Percentiles rank a stretch among this genome's conserved stretches.
Evolutionary conservation across 768 basidiomycete genomes (phyloP).

Genomic region (Lentinula edodes): DNA sequence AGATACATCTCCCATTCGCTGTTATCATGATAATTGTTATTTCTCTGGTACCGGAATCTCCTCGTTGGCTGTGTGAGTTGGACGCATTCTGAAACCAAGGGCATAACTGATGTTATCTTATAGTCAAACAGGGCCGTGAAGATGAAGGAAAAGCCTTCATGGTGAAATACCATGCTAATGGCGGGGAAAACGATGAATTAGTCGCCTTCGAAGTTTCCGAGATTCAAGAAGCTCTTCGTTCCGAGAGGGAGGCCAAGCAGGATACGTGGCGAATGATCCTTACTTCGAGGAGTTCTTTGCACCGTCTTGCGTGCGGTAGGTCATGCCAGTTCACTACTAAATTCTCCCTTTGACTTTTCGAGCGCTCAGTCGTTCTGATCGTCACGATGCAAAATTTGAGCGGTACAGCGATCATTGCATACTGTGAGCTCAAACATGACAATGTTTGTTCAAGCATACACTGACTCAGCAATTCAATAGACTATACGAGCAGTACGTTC

Average conservation of each 20-base stretch:
- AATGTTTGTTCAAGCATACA: not conserved
- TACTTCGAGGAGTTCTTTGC: not conserved
- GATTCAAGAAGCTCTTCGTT: not conserved
- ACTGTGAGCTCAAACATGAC: not conserved
- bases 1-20: conserved; percentile 4
- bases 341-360: not conserved
- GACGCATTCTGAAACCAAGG: not conserved
- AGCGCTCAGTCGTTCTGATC: conserved; percentile 1
- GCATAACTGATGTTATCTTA: not conserved
- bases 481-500: conserved; percentile 4
- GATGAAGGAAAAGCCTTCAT: conserved; percentile 1
- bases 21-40: conserved; percentile 4
- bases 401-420: conserved; percentile 6
- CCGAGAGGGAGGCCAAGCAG: conserved; percentile 5
- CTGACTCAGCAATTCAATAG: not conserved
- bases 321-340: no score
- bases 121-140: conserved; percentile 1
- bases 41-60: conserved; percentile 5
- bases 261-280: conserved; percentile 7
- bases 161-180: conserved; percentile 6
- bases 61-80: conserved; percentile 4
- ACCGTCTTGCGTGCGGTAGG: conserved; percentile 6
- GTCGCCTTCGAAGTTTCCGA: conserved; percentile 5
- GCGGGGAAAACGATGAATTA: conserved; percentile 1
- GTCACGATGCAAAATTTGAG: conserved; percentile 5